These are phyloP conservation scores for Pachysandra terminalis DNA, from an alignment of 164 flowering plant genomes.

Conservation along the genomic window DNA sequence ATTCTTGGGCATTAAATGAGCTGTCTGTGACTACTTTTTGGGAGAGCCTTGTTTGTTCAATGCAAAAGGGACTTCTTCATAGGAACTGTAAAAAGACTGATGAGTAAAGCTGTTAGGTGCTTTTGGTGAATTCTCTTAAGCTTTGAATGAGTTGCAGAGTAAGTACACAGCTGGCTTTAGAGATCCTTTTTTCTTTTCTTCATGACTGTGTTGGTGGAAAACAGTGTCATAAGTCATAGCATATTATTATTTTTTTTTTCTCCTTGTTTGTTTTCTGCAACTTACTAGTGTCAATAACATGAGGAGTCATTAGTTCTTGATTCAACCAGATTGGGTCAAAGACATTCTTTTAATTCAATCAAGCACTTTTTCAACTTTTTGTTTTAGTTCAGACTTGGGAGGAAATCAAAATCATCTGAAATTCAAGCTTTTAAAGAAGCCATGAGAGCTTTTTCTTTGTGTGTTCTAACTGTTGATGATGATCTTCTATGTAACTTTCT, in stretches of 20 bases:
- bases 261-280: neutral
- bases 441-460: too few species aligned
- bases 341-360: too few species aligned
- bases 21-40: too few species aligned
- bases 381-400: too few species aligned
- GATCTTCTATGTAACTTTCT: too few species aligned
- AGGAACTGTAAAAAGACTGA: neutral
- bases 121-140: too few species aligned
- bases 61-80: too few species aligned
- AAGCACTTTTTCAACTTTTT: too few species aligned
- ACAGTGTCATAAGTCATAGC: neutral
- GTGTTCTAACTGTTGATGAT: too few species aligned
- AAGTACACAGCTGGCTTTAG: slow-evolving; percentile 9
- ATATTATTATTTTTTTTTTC: neutral
- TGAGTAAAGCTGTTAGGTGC: too few species aligned
- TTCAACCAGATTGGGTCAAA: neutral
- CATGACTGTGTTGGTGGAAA: neutral
- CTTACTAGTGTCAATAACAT: neutral
- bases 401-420: neutral
- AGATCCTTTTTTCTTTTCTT: slow-evolving; percentile 1
- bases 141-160: slow-evolving; percentile 12
- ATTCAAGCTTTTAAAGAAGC: neutral
- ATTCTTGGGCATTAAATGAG: neutral
- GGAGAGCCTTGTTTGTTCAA: too few species aligned
- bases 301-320: neutral